Evolutionary conservation across 148 eudicot species (phyloP).

Genomic region (Pharnaceum exiguum): DNA sequence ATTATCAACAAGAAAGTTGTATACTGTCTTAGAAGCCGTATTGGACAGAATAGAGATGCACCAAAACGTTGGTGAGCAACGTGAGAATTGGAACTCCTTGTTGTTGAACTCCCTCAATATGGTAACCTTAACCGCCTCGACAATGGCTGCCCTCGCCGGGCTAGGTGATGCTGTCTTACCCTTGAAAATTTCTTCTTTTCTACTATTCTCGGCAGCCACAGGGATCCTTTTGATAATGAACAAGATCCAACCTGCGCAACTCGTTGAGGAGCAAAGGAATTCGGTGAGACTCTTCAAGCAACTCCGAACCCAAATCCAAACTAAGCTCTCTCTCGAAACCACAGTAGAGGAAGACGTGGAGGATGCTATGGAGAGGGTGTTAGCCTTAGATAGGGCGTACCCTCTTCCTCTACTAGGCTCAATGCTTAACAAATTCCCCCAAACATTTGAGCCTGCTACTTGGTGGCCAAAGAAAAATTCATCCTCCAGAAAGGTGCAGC

Average conservation of each 20-base stretch:
- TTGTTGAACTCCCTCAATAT: slow-evolving; percentile 41
- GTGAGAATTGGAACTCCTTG: slow-evolving; percentile 46
- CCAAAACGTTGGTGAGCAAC: slow-evolving; percentile 38
- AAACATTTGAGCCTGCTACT: slow-evolving; percentile 21
- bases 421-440: slow-evolving; percentile 48
- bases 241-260: slow-evolving; percentile 73
- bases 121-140: slow-evolving; percentile 43
- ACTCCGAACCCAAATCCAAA: slow-evolving; percentile 32
- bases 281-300: slow-evolving; percentile 52
- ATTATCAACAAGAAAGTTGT: no score
- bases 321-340: slow-evolving; percentile 19
- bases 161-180: not conserved
- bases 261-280: slow-evolving; percentile 64
- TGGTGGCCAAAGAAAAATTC: slow-evolving; percentile 32
- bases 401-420: slow-evolving; percentile 44
- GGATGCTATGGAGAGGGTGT: slow-evolving; percentile 33
- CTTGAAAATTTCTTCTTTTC: slow-evolving; percentile 39
- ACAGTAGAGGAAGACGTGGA: slow-evolving; percentile 28
- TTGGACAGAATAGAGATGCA: slow-evolving; percentile 60
- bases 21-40: slow-evolving; percentile 33
- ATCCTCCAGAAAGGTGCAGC: not conserved
- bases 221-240: slow-evolving; percentile 53
- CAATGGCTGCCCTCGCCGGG: slow-evolving; percentile 33
- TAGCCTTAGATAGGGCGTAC: slow-evolving; percentile 40
- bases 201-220: slow-evolving; percentile 44